These are phyloP conservation scores for Gremmenia infestans DNA, from an alignment of 2,329 filamentous ascomycete species.

Conservation along the genomic window DNA sequence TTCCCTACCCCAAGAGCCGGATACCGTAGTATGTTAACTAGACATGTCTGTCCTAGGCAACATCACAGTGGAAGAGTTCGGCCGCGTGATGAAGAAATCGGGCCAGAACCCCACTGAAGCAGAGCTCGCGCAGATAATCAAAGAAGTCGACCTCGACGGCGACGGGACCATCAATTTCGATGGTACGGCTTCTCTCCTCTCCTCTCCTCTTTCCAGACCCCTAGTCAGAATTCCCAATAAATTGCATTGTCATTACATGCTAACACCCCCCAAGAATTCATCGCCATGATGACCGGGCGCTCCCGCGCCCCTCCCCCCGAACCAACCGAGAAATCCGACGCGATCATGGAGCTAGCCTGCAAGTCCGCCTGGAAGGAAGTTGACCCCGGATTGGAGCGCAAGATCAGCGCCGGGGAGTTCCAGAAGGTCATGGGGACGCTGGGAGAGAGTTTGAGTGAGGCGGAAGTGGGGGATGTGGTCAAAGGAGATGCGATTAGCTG, in stretches of 20 bases:
- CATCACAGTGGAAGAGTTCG: conserved; percentile 36
- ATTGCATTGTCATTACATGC: background rate
- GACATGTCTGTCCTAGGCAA: conserved; percentile 25
- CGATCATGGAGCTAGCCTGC: conserved; percentile 18
- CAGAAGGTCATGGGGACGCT: conserved; percentile 32
- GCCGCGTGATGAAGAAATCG: conserved; percentile 33
- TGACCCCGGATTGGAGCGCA: conserved; percentile 32
- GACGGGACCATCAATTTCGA: conserved; percentile 38
- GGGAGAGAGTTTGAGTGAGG: conserved; percentile 33
- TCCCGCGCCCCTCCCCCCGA: background rate
- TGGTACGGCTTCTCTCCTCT: conserved; percentile 29
- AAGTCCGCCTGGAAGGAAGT: conserved; percentile 34
- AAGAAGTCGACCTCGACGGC: conserved; percentile 36
- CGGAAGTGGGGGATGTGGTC: conserved; percentile 33
- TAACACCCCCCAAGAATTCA: conserved; percentile 33
- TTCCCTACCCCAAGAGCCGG: background rate
- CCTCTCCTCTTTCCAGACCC: conserved; percentile 32
- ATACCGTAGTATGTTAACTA: background rate
- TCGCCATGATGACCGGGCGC: conserved; percentile 39
- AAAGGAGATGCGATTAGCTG: conserved; percentile 35
- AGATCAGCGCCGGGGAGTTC: conserved; percentile 33
- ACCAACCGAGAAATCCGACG: conserved; percentile 19
- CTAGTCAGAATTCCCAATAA: background rate
- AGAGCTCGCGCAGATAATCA: conserved; percentile 36
- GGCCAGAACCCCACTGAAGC: conserved; percentile 30